These are phyloP conservation scores for Eimeria maxima DNA, from an alignment of 169 alveolate species.

Conservation along the genomic window DNA sequence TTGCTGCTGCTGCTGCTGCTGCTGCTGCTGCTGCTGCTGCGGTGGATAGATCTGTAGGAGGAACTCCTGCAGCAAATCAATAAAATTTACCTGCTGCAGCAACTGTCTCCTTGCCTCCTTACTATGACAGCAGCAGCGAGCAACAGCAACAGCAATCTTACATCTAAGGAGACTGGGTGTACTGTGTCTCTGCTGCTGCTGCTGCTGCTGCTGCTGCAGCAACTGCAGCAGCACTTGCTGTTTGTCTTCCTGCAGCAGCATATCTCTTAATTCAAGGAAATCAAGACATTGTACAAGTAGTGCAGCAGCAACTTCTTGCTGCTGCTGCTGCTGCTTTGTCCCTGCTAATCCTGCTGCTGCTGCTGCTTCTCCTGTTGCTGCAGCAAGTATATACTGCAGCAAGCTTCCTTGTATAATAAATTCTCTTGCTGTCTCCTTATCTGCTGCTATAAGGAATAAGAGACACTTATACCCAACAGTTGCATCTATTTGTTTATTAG, in stretches of 20 bases:
- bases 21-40: too few relatives aligned
- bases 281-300: conserved; percentile 59
- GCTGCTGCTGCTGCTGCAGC: background rate
- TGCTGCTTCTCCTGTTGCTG: conserved; percentile 62
- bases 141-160: conserved; percentile 67
- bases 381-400: conserved; percentile 48
- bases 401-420: conserved; percentile 35
- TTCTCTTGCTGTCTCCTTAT: conserved; percentile 28
- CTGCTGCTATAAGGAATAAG: conserved; percentile 57
- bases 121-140: conserved; percentile 66
- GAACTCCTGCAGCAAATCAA: conserved; percentile 35
- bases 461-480: conserved; percentile 61
- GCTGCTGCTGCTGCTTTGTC: conserved; percentile 61
- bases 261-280: conserved; percentile 64
- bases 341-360: conserved; percentile 22
- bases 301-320: conserved; percentile 63
- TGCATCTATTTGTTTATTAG: background rate
- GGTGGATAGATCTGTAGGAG: background rate
- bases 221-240: background rate
- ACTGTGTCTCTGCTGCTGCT: too few relatives aligned
- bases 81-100: conserved; percentile 48
- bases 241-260: conserved; percentile 43
- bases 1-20: too few relatives aligned
- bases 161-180: background rate
- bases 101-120: conserved; percentile 26